Evolutionary conservation across 2,329 filamentous ascomycete species (phyloP).

Genomic region (Tolypocladium endophyticum): DNA sequence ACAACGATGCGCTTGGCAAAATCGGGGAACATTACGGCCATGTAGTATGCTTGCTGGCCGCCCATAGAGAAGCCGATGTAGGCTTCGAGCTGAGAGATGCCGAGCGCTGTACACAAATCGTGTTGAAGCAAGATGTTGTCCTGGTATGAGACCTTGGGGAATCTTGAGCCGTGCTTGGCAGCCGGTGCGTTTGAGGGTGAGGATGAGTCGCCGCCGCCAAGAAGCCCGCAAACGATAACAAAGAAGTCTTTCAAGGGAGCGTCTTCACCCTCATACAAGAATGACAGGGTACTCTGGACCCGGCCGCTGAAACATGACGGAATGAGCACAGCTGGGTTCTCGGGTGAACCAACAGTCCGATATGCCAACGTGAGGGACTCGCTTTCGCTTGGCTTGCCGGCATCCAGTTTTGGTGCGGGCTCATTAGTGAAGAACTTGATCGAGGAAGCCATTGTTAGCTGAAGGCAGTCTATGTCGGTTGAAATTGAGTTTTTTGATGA

Average conservation of each 20-base stretch:
- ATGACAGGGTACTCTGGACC: background rate
- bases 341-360: background rate
- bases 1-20: background rate
- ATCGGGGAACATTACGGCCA: background rate
- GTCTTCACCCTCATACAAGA: background rate
- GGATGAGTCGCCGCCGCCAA: background rate
- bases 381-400: background rate
- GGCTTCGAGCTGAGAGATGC: background rate
- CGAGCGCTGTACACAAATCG: background rate
- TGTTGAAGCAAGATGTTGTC: background rate
- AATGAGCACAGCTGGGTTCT: background rate
- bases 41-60: background rate
- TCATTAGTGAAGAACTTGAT: background rate
- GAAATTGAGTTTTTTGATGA: background rate
- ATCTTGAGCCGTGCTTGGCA: background rate
- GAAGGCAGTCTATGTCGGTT: background rate
- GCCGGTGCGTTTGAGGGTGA: background rate
- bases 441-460: background rate
- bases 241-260: background rate
- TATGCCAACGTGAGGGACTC: background rate
- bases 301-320: background rate
- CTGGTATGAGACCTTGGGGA: background rate
- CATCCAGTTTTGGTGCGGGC: background rate
- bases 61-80: background rate
- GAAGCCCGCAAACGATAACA: background rate